Evolutionary conservation across 2,329 filamentous ascomycete genomes (phyloP).

Genomic region (Dichotomopilus funicola): DNA sequence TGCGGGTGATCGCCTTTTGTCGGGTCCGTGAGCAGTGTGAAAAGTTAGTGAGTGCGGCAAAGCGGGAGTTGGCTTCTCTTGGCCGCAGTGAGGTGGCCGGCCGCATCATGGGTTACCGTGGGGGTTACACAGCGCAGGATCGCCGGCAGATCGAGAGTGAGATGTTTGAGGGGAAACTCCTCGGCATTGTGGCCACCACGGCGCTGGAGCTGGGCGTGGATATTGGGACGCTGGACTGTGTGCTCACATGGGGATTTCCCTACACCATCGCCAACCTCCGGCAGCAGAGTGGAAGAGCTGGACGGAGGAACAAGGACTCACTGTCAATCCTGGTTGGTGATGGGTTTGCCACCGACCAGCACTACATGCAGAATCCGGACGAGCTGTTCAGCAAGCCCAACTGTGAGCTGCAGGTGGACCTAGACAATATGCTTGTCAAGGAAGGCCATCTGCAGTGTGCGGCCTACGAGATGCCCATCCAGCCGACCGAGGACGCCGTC

Average conservation of each 20-base stretch:
- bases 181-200: conserved; percentile 90
- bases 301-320: conserved; percentile 86
- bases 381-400: conserved; percentile 92
- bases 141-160: conserved; percentile 81
- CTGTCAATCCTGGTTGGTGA: conserved; percentile 86
- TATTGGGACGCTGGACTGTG: conserved; percentile 88
- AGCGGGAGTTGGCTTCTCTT: conserved; percentile 65
- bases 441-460: conserved; percentile 96
- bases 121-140: conserved; percentile 90
- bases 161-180: conserved; percentile 92
- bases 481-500: conserved; percentile 61
- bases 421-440: conserved; percentile 83
- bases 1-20: conserved; percentile 90
- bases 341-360: conserved; percentile 82
- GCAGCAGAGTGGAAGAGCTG: conserved; percentile 90
- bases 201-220: conserved; percentile 92
- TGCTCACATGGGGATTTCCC: conserved; percentile 89
- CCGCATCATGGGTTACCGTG: conserved; percentile 90
- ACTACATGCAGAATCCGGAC: conserved; percentile 94
- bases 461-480: conserved; percentile 88
- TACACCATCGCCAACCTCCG: conserved; percentile 92
- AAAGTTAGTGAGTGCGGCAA: conserved; percentile 71
- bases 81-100: conserved; percentile 68
- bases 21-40: conserved; percentile 84
- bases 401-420: conserved; percentile 79